Conservation (phyloP, 371 early-diverging fungal genomes). For the Rhizopus stolonifer region DNA sequence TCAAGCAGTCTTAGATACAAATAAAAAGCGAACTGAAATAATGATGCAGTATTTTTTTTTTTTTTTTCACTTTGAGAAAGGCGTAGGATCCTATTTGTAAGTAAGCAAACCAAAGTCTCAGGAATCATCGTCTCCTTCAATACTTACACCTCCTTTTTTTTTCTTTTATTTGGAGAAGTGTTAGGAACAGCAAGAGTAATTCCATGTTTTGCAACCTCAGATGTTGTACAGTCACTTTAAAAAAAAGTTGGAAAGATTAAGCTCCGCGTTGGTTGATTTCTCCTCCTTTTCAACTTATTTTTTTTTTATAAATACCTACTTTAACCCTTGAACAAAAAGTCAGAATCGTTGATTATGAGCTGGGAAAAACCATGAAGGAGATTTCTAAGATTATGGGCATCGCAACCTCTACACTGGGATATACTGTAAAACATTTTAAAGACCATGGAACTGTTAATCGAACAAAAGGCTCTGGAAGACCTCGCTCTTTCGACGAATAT, state of each 20-base stretch:
- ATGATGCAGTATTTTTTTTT: constrained; percentile 68
- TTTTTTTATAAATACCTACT: constrained; percentile 77
- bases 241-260: too few species aligned
- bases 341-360: too few species aligned
- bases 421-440: too few species aligned
- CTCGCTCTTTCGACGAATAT: too few species aligned
- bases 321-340: too few species aligned
- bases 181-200: constrained; percentile 82
- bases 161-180: constrained; percentile 75
- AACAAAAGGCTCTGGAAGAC: too few species aligned
- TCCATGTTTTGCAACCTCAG: constrained; percentile 64
- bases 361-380: too few species aligned
- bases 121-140: constrained; percentile 52
- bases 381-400: too few species aligned
- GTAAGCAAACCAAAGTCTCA: constrained; percentile 75
- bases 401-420: too few species aligned
- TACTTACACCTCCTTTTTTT: constrained; percentile 37
- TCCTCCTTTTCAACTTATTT: constrained; percentile 87
- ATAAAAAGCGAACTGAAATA: not conserved
- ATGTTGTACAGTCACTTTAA: constrained; percentile 78
- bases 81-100: too few species aligned
- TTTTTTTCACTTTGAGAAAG: constrained; percentile 75
- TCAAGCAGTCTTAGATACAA: constrained; percentile 51
- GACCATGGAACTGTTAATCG: too few species aligned
- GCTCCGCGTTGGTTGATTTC: too few species aligned